Conservation (phyloP, 345 rosid species). For the Dipteronia dyeriana region DNA sequence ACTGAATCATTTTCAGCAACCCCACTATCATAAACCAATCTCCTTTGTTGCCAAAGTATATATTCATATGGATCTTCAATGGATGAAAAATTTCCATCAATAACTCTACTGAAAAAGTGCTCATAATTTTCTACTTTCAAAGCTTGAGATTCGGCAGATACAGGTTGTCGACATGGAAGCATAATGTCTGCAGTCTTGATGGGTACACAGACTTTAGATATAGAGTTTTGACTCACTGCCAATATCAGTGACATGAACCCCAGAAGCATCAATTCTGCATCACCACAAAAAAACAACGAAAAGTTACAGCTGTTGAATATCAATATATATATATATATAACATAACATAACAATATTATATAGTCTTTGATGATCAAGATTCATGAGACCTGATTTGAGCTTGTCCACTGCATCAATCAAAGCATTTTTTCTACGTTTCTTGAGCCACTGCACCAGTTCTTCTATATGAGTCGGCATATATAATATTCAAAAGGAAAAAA, state of each 20-base stretch:
- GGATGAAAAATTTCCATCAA: not conserved
- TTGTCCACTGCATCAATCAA: constrained; percentile 22
- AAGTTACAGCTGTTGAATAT: not conserved
- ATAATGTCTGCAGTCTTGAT: constrained; percentile 17
- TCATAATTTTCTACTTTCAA: not conserved
- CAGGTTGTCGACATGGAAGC: constrained; percentile 27
- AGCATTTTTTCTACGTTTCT: constrained; percentile 20
- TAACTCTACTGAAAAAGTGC: not conserved
- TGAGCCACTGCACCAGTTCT: constrained; percentile 21
- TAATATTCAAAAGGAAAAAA: not conserved
- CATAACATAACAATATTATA: too few species aligned
- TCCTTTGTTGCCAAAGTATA: constrained; percentile 10
- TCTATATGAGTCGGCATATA: not conserved
- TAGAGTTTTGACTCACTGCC: constrained; percentile 13
- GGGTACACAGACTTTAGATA: constrained; percentile 27
- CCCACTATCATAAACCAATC: not conserved
- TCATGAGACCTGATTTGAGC: constrained; percentile 30
- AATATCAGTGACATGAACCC: constrained; percentile 29
- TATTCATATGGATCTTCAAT: not conserved
- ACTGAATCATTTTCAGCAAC: not conserved
- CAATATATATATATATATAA: not conserved
- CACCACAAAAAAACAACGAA: not conserved
- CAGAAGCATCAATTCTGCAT: constrained; percentile 29
- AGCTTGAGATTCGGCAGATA: not conserved
- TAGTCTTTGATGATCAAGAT: not conserved